Base-by-base conservation (phyloP, 1,284 basidiomycete species). In the Moesziomyces sp. region DNA sequence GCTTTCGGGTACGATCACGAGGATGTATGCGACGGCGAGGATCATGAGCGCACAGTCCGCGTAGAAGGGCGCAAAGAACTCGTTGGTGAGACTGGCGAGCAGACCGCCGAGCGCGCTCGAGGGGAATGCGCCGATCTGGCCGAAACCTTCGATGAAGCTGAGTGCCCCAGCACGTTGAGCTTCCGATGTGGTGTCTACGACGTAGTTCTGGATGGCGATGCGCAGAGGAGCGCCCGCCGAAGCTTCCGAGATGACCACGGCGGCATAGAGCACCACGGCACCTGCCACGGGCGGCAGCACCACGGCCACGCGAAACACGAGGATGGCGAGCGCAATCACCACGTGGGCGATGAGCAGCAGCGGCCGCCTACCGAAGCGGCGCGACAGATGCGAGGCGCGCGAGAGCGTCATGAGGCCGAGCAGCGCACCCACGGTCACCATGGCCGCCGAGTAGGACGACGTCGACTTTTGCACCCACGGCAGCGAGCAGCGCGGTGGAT, bases 41-140 rank as follows among this genome's bases (percentile, higher is more conserved):
- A 72, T n/a, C 57, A 72, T 69, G 35, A 81, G 42, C 8, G 61
- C 76, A 19, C 75, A 68, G 47, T 66, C 69, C 13, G 76, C 77
- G 46, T 81, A 81, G 45, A 81, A 81, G 40, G 79, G 79, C 2
- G 79, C 77, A 52, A 78, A 79, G 54, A 81, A 81, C 40, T 74
- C 51, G 49, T 73, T 70, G 30, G 78, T 75, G n/a, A 73, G 46
- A 35, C 75, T 70, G 38, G 79, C 78, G 3, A 81, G 64, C 44
- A 72, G 51, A 5, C 79, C 79, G 8, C 79, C 79, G 34, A 81
- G 54, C 2, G 79, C 75, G 30, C 68, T 74, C 34, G 69, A 69
- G 2, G 79, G 79, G 42, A 81, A 81, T 7, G 76, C 76, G 44
- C 79, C 79, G 24, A 81, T 60, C 58, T 81, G 79, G 26, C 78